Base-by-base conservation (phyloP, 2,329 filamentous ascomycete species). In the Ophiostoma fasciatum region DNA sequence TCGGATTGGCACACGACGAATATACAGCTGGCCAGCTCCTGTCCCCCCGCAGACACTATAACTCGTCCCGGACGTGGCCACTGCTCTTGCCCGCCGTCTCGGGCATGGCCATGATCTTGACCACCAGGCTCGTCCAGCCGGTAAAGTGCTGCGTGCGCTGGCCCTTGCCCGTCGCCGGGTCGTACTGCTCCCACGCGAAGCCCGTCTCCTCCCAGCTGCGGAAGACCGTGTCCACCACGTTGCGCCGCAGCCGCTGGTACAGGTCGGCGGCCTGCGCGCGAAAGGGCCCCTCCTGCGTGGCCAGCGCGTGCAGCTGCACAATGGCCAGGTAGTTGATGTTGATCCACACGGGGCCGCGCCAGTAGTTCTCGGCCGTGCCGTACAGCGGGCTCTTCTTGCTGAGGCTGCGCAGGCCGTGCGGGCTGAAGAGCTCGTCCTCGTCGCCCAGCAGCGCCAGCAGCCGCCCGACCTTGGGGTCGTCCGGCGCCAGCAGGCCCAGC, bases 171-270 rank as follows among this genome's bases (percentile, higher is more conserved):
- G 83, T 93, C 49, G 94, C 84, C 0, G 87, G 84, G 54, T 93
- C 83, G 57, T 96, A 98, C 61, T 98, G 90, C 60, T 98, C 90
- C 88, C 88, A 98, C 0, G 88, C 90, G 54, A 96, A 96, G 14
- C 88, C 88, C 0, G 90, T 96, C 51, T 82, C 74, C 52, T 78
- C 66, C 88, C 88, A 98, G 54, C 77, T 78, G 39, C 77, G 71
- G 62, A 80, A 94, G 12, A 96, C 81, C 2, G 87, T 96, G 35
- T 85, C 71, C 31, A 96, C 81, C 11, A 98, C 61, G 52, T 94
- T 96, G 55, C 70, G 73, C 37, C 90, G 75, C 32, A 96, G 70
- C 22, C 70, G 63, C 13, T 63, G 74, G 61, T 94, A 96, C 40
- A 94, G 64, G 37, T 74, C 66, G n/a, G 61, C 62, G 8, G 87